Evolutionary conservation across 495 filamentous ascomycete genomes (phyloP), one percentile per base, ranked within the genome.

Genomic region (Penicillium cataractarum): DNA sequence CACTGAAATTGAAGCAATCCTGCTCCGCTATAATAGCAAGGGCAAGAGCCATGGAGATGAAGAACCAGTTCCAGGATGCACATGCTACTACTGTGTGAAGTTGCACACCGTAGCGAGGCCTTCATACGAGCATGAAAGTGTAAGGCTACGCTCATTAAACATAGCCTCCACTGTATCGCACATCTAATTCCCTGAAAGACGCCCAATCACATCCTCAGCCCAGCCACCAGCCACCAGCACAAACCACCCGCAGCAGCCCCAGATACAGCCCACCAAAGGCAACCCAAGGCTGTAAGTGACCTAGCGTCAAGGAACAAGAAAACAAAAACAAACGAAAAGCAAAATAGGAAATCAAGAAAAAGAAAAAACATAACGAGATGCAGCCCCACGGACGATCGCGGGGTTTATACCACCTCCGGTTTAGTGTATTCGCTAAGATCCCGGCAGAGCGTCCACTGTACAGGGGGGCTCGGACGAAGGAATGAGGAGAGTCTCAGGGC

Each of bases 341-440:
- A 15, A 50, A 50, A 50, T 15, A 50, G 8, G 22, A 10, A n/a
- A 13, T 22, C 4, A 33, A 24, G 42, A 49, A 27, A 26, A 29
- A 21, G 31, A 21, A 46, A 46, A 22, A 1, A 12, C 21, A 13
- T 3, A 12, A 46, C 19, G 42, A 46, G 42, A 46, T 46, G 42
- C 42, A 46, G 32, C 31, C 58, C 62, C 49, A 59, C 58, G 50
- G 63, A 33, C 42, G 63, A 59, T 51, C 63, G 59, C 66, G 66
- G 66, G 64, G 60, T 56, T 69, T 66, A 66, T 69, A 69, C 66
- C 58, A 29, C 21, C 21, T 13, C 12, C n/a, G 49, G 51, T 52
- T 39, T 55, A 26, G 57, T 19, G 48, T 32, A 21, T 2, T 63
- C 64, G 55, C 64, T 69, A 64, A 55, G 64, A 69, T 67, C 61